A percentile compares a stretch with the other conserved stretches of the same genome.
Evolutionary conservation across 805 yeast species (phyloP).

Genomic region (Lipomyces chichibuensis): DNA sequence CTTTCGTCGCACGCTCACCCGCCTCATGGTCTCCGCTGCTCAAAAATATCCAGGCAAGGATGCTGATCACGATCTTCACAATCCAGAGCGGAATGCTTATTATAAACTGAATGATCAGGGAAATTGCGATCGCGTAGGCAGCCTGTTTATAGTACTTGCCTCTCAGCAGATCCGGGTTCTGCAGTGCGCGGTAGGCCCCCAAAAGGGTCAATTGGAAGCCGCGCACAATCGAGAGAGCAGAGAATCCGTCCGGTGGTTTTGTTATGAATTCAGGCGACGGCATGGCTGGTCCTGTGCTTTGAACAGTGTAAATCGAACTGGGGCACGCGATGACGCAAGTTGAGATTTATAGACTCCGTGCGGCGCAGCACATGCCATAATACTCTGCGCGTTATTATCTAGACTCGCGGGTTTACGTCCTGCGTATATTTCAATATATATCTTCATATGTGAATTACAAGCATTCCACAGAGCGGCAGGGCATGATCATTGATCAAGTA

Average conservation of each 20-base stretch:
- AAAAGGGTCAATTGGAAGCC: constrained; percentile 58
- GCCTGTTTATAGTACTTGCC: constrained; percentile 48
- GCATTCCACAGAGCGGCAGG: neutral
- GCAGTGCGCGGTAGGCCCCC: constrained; percentile 54
- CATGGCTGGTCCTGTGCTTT: constrained; percentile 44
- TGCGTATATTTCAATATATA: neutral
- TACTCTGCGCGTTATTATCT: no score
- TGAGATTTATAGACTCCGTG: neutral
- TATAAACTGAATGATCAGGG: constrained; percentile 47
- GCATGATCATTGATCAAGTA: neutral
- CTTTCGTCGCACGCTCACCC: neutral
- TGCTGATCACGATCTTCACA: neutral
- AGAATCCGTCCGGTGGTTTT: constrained; percentile 59
- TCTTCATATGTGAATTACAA: neutral
- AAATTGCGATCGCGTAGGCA: constrained; percentile 45
- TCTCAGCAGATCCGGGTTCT: constrained; percentile 49
- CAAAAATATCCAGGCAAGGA: constrained; percentile 7
- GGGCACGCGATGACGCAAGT: neutral
- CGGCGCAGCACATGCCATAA: neutral
- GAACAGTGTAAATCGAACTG: neutral
- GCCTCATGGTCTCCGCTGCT: neutral
- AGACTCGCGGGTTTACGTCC: neutral
- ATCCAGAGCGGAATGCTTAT: constrained; percentile 24
- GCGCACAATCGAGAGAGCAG: constrained; percentile 52
- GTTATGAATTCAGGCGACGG: constrained; percentile 64